Conservation (phyloP, 352 stramenopile species). For the Pythium scleroteichum region DNA sequence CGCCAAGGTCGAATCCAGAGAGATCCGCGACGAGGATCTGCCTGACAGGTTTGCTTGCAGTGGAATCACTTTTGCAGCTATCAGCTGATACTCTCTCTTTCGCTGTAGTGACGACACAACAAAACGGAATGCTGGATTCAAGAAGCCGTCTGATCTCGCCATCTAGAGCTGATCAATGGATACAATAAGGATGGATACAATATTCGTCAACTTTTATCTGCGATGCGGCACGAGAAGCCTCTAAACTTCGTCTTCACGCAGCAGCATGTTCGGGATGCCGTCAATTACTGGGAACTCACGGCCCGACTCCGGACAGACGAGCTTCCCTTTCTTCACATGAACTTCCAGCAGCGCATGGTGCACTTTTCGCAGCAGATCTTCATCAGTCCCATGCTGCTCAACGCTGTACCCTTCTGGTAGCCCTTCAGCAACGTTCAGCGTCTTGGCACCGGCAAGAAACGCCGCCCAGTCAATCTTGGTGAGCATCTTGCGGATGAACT, state of each 20-base stretch:
- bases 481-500: constrained; percentile 90
- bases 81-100: constrained; percentile 6
- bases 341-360: constrained; percentile 93
- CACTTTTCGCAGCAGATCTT: constrained; percentile 82
- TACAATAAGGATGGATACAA: too few species aligned
- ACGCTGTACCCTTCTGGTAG: constrained; percentile 56
- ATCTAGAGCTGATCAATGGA: constrained; percentile 34
- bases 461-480: constrained; percentile 88
- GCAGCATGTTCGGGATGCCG: constrained; percentile 98
- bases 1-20: constrained; percentile 54
- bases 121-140: constrained; percentile 42
- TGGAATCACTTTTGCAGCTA: background rate
- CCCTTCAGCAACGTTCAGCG: constrained; percentile 68
- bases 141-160: constrained; percentile 60
- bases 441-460: constrained; percentile 78
- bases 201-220: constrained; percentile 1
- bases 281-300: constrained; percentile 96
- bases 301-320: constrained; percentile 96
- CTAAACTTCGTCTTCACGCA: constrained; percentile 90
- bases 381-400: constrained; percentile 45
- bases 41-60: constrained; percentile 2
- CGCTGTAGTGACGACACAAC: constrained; percentile 33
- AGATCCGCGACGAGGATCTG: constrained; percentile 30
- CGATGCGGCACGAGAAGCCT: background rate
- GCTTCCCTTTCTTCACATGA: constrained; percentile 94